phyloP scores from a whole-genome alignment of 257 asterid species.

The Plantago ovata region DNA sequence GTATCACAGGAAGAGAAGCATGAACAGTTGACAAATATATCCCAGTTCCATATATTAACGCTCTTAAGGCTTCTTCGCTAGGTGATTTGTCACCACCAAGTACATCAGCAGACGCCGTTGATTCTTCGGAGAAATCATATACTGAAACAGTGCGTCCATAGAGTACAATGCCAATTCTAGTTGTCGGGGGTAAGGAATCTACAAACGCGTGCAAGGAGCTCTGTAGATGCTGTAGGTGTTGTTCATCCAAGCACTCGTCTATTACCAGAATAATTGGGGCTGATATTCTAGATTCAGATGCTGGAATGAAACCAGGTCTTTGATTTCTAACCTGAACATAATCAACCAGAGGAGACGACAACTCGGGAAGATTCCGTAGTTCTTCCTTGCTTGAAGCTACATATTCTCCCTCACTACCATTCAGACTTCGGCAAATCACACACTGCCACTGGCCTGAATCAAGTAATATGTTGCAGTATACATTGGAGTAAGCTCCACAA shows the following conservation, averaged over 20 bases:
- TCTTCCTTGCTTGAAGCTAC: conserved; percentile 78
- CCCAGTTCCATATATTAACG: conserved; percentile 87
- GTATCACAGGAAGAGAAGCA: conserved; percentile 86
- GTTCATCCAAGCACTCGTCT: conserved; percentile 92
- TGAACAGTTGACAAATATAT: conserved; percentile 79
- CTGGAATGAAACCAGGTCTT: conserved; percentile 79
- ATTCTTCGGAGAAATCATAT: conserved; percentile 92
- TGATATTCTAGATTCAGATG: conserved; percentile 70
- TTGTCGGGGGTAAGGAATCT: conserved; percentile 81
- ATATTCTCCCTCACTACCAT: conserved; percentile 90
- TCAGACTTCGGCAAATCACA: conserved; percentile 75
- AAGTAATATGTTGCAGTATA: conserved; percentile 73
- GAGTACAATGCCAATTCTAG: conserved; percentile 77
- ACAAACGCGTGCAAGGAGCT: conserved; percentile 95
- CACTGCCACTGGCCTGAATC: conserved; percentile 99
- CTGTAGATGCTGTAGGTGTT: conserved; percentile 85
- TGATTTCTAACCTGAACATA: conserved; percentile 68
- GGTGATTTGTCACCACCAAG: conserved; percentile 76
- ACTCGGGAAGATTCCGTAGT: conserved; percentile 70
- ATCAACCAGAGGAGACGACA: conserved; percentile 74
- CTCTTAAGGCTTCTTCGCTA: conserved; percentile 69
- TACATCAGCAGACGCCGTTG: conserved; percentile 81
- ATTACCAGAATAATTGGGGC: conserved; percentile 85
- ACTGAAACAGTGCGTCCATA: conserved; percentile 87
- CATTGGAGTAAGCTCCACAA: conserved; percentile 92